Evolutionary conservation across 2,329 filamentous ascomycete genomes (phyloP), one percentile per base, ranked within the genome.

Genomic region (Rutstroemia sydowiana): DNA sequence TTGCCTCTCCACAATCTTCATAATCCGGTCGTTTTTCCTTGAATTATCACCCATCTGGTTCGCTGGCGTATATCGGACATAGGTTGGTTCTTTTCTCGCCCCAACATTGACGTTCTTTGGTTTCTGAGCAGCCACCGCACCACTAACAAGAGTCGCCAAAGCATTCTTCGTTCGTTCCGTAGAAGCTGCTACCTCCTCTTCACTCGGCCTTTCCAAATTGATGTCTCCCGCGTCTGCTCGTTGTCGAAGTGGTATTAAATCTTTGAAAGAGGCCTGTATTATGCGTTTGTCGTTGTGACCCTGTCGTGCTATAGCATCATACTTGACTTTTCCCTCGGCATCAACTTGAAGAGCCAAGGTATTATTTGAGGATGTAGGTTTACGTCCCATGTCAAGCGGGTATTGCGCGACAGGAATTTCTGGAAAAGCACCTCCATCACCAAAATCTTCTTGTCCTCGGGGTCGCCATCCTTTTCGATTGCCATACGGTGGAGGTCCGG

Each of bases 1-100:
- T 68, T 97, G 92, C 51, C 89, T 79, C 69, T 96, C 89, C 34
- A 96, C 89, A 70, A 98, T 97, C 75, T 97, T 97, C 81, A 98
- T 95, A 59, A 98, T 95, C 13, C 93, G 84, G 64, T 97, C 91
- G 63, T 90, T 88, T 72, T 95, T 95, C 69, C 84, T 85, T 36
- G 80, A 82, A 21, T 75, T 81, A 68, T 90, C 88, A 11, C 93
- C 93, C 89, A 98, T 96, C 72, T 98, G 93, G 63, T 93, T 92
- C 39, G 91, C 88, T 3, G 93, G 93, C 14, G 91, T 97, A 66
- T 98, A 98, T 58, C 89, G 82, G 54, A 98, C 93, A 68, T 90
- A 98, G 0, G 92, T 97, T 5, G 93, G 84, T 54, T 95, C 92
- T 52, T 86, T 85, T 59, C 87, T 78, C 45, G 80, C 78, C n/a